Base-by-base conservation (phyloP, 2,329 filamentous ascomycete genomes). In the Alternaria gansuensis region DNA sequence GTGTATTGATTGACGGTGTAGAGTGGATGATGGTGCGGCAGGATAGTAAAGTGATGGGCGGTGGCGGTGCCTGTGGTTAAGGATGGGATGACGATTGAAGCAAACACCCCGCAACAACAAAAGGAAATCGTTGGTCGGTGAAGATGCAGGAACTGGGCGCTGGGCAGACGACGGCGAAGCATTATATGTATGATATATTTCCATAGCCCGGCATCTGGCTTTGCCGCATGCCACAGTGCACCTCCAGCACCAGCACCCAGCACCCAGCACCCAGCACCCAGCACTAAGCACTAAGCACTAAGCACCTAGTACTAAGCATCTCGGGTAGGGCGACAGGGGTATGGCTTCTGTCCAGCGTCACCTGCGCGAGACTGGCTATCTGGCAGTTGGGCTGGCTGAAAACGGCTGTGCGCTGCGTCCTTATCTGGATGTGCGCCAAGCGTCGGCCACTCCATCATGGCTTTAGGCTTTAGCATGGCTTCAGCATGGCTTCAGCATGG, bases 321-420 rank as follows among this genome's bases (percentile, higher is more conserved):
- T 58, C 51, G 56, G 62, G 54, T 59, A 57, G 33, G 36, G 40
- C 49, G 62, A 62, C 64, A 54, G 54, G 63, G 61, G 36, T 62
- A 44, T 21, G 53, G 44, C 24, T 21, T 23, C 44, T 51, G 29
- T 45, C 17, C 23, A 50, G 49, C 54, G 34, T 23, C 40, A 37
- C 14, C 54, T 51, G 54, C 46, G 60, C 54, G 58, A 58, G 48
- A 46, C 45, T 51, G 40, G 49, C 23, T 43, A 46, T 54, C 44
- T 60, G 58, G 54, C 58, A 41, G 54, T 43, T 33, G 54, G 36
- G 21, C 31, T 46, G 28, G 49, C 50, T 53, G 41, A 31, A 51
- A 28, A 43, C 45, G 55, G 59, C 59, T 52, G 48, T 62, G 48
- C 59, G 56, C 62, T 36, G 51, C 40, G 33, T 43, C 56, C 36